Evolutionary conservation across 2,329 filamentous ascomycete genomes (phyloP).

Genomic region (Curvularia sp.): DNA sequence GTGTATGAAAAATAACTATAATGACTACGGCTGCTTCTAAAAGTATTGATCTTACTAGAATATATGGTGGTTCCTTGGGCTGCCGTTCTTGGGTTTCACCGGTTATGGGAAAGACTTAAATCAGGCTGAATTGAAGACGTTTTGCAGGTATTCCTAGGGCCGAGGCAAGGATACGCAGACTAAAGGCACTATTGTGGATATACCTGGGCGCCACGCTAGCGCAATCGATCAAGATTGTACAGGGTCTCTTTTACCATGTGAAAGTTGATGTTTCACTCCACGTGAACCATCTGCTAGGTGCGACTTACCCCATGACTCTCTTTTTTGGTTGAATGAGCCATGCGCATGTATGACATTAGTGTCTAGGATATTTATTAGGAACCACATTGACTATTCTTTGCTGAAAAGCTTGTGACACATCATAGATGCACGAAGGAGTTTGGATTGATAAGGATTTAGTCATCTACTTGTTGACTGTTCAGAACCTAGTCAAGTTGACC

Average conservation of each 20-base stretch:
- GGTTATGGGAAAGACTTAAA: too few species aligned
- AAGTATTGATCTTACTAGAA: too few species aligned
- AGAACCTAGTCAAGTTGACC: not conserved
- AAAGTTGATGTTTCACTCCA: not conserved
- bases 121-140: too few species aligned
- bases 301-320: too few species aligned
- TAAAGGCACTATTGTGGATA: not conserved
- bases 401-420: not conserved
- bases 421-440: not conserved
- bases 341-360: not conserved
- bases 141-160: too few species aligned
- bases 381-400: not conserved
- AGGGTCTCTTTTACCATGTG: not conserved
- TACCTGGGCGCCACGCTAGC: not conserved
- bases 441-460: not conserved
- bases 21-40: too few species aligned
- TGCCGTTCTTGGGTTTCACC: too few species aligned
- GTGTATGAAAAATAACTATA: too few species aligned
- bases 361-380: not conserved
- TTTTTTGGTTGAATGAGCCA: not conserved
- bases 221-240: not conserved
- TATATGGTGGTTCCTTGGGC: too few species aligned
- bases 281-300: too few species aligned
- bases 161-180: not conserved
- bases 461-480: not conserved